Conservation (phyloP, 1,284 basidiomycete species). For the Apiotrichum gracile region DNA sequence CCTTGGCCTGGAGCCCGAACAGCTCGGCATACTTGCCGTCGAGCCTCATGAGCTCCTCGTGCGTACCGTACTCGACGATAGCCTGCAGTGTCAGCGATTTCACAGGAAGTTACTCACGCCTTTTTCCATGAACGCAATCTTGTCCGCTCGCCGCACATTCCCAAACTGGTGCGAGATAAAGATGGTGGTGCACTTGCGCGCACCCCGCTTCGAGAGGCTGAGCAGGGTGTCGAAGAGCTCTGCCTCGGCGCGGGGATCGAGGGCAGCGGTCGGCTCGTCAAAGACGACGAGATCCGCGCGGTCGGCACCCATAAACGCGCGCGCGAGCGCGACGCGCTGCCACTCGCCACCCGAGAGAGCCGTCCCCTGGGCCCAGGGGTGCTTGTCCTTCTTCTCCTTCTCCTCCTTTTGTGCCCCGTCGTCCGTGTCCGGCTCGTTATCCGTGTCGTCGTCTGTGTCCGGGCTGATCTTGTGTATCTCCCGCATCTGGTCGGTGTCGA, state of each 20-base stretch:
- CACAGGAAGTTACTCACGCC: conserved; percentile 48
- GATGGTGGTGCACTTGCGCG: conserved; percentile 61
- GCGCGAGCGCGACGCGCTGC: conserved; percentile 74
- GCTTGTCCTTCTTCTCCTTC: neutral
- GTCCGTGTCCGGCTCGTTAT: neutral
- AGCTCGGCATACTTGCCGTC: conserved; percentile 8
- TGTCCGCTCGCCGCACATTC: conserved; percentile 25
- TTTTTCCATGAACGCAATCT: conserved; percentile 54
- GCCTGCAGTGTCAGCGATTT: conserved; percentile 62
- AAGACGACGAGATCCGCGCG: conserved; percentile 57
- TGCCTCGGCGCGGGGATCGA: conserved; percentile 66
- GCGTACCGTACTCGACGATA: conserved; percentile 70
- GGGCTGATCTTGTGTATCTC: too few species aligned
- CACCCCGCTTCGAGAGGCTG: conserved; percentile 15
- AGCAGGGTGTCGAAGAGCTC: conserved; percentile 57
- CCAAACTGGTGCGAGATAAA: conserved; percentile 73
- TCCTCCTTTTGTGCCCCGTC: neutral
- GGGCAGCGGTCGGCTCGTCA: conserved; percentile 53
- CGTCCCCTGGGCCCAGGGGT: neutral
- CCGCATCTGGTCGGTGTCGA: too few species aligned
- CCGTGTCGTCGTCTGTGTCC: neutral
- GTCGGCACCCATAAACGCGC: conserved; percentile 65
- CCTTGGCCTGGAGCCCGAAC: neutral
- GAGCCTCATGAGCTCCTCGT: conserved; percentile 60
- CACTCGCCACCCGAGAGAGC: conserved; percentile 52